A percentile compares a stretch with the other conserved stretches of the same genome.
These are phyloP conservation scores for Arachnomyces sp. DNA, from an alignment of 2,329 filamentous ascomycete genomes.

Conservation along the genomic window DNA sequence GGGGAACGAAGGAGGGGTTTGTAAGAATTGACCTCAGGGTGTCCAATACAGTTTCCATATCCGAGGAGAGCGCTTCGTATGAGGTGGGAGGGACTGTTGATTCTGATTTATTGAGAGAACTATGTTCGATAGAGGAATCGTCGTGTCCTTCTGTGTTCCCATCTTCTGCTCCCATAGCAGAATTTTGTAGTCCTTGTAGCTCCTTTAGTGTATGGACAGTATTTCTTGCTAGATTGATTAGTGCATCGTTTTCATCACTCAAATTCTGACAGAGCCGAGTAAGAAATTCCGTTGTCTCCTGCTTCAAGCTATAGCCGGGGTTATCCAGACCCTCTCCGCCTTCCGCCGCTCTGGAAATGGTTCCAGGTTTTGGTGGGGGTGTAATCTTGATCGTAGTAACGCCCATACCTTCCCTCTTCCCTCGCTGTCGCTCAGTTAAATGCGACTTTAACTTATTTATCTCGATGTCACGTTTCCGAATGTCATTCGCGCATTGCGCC, in stretches of 20 bases:
- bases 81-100: constrained; percentile 43
- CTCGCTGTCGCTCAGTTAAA: constrained; percentile 60
- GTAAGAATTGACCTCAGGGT: constrained; percentile 79
- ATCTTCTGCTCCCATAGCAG: constrained; percentile 13
- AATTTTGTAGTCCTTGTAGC: constrained; percentile 44
- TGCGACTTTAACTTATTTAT: constrained; percentile 85
- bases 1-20: constrained; percentile 90
- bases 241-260: constrained; percentile 83
- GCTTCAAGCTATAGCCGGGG: constrained; percentile 62
- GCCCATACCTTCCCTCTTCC: constrained; percentile 47
- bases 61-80: constrained; percentile 61
- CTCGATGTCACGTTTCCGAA: constrained; percentile 82
- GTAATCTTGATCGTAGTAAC: constrained; percentile 43
- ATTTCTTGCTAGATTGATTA: constrained; percentile 64
- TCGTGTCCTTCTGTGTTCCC: constrained; percentile 25
- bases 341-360: constrained; percentile 19
- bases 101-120: constrained; percentile 18
- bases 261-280: constrained; percentile 74
- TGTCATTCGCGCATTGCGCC: constrained; percentile 79
- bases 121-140: constrained; percentile 19
- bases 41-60: constrained; percentile 70
- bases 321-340: constrained; percentile 42
- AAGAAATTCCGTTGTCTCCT: constrained; percentile 86
- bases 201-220: constrained; percentile 63
- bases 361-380: constrained; percentile 30